Conservation (phyloP, 2,329 filamentous ascomycete species). For the Apiospora koreana region DNA sequence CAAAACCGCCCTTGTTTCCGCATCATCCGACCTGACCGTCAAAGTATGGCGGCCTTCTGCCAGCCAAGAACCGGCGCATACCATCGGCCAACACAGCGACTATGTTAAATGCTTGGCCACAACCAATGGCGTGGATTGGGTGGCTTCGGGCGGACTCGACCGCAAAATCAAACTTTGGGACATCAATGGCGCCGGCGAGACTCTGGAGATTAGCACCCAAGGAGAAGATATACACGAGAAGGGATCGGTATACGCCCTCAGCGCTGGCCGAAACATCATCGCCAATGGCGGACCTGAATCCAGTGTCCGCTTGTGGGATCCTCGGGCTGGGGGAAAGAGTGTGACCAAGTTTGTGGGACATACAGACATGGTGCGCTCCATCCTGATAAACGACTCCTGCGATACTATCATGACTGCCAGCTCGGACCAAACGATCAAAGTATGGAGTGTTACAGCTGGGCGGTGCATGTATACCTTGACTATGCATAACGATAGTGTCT, state of each 20-base stretch:
- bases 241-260: slow-evolving; percentile 91
- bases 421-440: slow-evolving; percentile 94
- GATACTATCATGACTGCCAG: slow-evolving; percentile 93
- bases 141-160: slow-evolving; percentile 91
- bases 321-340: slow-evolving; percentile 82
- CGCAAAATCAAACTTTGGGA: slow-evolving; percentile 94
- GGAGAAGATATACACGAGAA: slow-evolving; percentile 86
- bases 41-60: slow-evolving; percentile 85
- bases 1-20: slow-evolving; percentile 80
- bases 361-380: slow-evolving; percentile 89
- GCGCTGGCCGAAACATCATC: slow-evolving; percentile 76
- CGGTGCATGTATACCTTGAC: slow-evolving; percentile 97
- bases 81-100: slow-evolving; percentile 90
- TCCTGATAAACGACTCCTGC: slow-evolving; percentile 84
- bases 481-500: slow-evolving; percentile 98
- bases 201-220: slow-evolving; percentile 79
- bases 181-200: slow-evolving; percentile 81
- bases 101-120: slow-evolving; percentile 94
- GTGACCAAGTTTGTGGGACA: slow-evolving; percentile 97
- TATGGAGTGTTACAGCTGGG: slow-evolving; percentile 94
- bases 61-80: slow-evolving; percentile 67
- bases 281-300: slow-evolving; percentile 94
- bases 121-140: slow-evolving; percentile 73
- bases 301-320: slow-evolving; percentile 89
- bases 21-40: slow-evolving; percentile 91